Evolutionary conservation across 2,329 filamentous ascomycete genomes (phyloP), one percentile per base, ranked within the genome.

Genomic region (Cyphellophora europaea): DNA sequence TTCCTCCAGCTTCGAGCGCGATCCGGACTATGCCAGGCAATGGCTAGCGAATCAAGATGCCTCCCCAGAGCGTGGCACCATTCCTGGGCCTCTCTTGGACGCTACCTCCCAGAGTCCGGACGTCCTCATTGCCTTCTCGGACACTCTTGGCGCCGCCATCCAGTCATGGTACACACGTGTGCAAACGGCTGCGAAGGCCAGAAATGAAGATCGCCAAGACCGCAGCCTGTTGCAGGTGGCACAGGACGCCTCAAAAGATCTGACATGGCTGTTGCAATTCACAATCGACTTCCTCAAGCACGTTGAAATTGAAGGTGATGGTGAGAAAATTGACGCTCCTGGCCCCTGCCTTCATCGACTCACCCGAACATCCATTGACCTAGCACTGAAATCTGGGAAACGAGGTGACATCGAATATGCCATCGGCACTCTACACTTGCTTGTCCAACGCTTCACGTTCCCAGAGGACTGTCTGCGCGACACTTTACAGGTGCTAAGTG

Each of bases 321-420:
- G 8, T n/a, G n/a, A 25, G 21, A 25, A n/a, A n/a, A n/a, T n/a
- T n/a, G n/a, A n/a, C n/a, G n/a, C n/a, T n/a, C n/a, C n/a, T n/a
- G 8, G 8, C 8, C 21, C 21, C 8, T 25, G 21, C n/a, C 21
- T 25, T 25, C n/a, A n/a, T n/a, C 21, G 21, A 25, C n/a, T 25
- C 8, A 25, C 21, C 8, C 21, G n/a, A n/a, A 8, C 8, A 25
- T 8, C n/a, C 21, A 25, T n/a, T 25, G n/a, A 25, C 8, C 21
- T 25, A n/a, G 21, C 21, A n/a, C 27, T 41, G 18, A 45, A 42
- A 14, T 32, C 44, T 14, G 44, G 38, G 18, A 33, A 40, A 11
- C 32, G 39, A 13, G 30, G 25, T n/a, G 40, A 49, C 18, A 45
- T 49, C 35, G 38, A 49, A 18, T 33, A 28, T 18, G 39, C 41